Conservation (phyloP, 805 yeast genomes). For the Pichia kluyveri region DNA sequence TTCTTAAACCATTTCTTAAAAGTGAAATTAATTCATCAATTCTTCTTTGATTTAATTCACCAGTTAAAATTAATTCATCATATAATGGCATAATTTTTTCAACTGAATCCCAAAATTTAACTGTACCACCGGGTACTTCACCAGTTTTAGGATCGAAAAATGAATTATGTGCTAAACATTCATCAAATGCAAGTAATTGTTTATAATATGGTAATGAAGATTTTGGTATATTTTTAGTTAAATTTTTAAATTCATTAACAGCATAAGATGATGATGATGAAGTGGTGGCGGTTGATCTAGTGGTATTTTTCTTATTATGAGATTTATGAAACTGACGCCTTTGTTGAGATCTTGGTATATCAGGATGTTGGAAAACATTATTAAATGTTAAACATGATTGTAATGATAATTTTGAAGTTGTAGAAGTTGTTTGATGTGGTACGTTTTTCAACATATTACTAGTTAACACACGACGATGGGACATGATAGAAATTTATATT, state of each 20-base stretch:
- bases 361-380: conserved; percentile 14
- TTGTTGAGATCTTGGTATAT: not conserved
- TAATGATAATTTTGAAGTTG: conserved; percentile 10
- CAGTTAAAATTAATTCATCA: conserved; percentile 35
- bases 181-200: conserved; percentile 45
- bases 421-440: conserved; percentile 5
- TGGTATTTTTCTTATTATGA: not conserved
- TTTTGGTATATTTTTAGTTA: conserved; percentile 15
- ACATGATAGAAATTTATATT: not conserved
- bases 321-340: conserved; percentile 6
- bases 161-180: conserved; percentile 29
- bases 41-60: conserved; percentile 36
- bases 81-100: conserved; percentile 42
- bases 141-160: conserved; percentile 27
- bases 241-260: conserved; percentile 7
- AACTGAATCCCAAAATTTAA: conserved; percentile 43
- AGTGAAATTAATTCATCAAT: conserved; percentile 39
- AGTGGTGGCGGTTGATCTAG: not conserved
- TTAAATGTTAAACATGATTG: conserved; percentile 16
- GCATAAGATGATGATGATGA: no score
- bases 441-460: conserved; percentile 15
- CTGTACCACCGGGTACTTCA: conserved; percentile 26
- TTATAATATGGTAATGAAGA: conserved; percentile 39
- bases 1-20: conserved; percentile 46
- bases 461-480: not conserved